Evolutionary conservation across 1,139 yeast genomes (phyloP).

Genomic region (Debaryomyces nepalensis): DNA sequence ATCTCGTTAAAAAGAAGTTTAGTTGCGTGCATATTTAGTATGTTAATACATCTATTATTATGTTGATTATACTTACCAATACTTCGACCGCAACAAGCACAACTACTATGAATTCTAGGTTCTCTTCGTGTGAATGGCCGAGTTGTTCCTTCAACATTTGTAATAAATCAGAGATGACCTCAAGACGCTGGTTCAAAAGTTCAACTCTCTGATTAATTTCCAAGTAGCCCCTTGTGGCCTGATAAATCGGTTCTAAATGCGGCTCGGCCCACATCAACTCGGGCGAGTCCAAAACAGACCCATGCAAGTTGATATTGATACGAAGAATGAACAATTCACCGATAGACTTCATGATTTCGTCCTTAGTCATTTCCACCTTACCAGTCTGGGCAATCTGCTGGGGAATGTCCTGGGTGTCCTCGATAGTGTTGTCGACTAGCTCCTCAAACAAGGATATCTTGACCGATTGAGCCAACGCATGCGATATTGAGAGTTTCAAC

Average conservation of each 20-base stretch:
- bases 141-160: slow-evolving; percentile 97
- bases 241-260: slow-evolving; percentile 93
- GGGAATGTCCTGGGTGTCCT: slow-evolving; percentile 95
- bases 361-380: slow-evolving; percentile 91
- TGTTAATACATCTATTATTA: slow-evolving; percentile 46
- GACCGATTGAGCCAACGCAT: slow-evolving; percentile 90
- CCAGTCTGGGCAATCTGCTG: slow-evolving; percentile 94
- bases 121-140: slow-evolving; percentile 91
- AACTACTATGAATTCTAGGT: slow-evolving; percentile 88
- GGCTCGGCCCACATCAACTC: slow-evolving; percentile 99
- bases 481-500: slow-evolving; percentile 86
- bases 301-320: slow-evolving; percentile 89
- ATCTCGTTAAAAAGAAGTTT: not conserved
- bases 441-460: slow-evolving; percentile 95
- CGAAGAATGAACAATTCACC: slow-evolving; percentile 93
- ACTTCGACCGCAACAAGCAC: slow-evolving; percentile 93
- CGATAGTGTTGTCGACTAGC: slow-evolving; percentile 92
- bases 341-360: slow-evolving; percentile 93
- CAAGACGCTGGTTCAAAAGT: slow-evolving; percentile 84
- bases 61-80: slow-evolving; percentile 80
- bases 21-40: slow-evolving; percentile 20
- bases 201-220: slow-evolving; percentile 94
- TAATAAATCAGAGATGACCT: slow-evolving; percentile 87
- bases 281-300: slow-evolving; percentile 93
- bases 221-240: slow-evolving; percentile 91